Evolutionary conservation across 768 basidiomycete species (phyloP).

Genomic region (Solioccasus polychromus): DNA sequence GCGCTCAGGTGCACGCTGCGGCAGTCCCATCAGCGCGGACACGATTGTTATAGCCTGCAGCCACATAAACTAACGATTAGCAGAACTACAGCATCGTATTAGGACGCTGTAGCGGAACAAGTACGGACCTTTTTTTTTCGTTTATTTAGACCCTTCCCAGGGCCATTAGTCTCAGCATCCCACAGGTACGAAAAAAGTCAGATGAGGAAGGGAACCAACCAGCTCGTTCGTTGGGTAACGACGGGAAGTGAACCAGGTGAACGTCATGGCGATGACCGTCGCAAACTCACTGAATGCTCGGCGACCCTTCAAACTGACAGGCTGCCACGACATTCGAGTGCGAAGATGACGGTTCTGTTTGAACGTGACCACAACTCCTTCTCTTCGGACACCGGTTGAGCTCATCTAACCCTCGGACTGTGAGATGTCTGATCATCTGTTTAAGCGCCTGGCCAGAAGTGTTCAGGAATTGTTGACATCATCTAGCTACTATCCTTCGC

Average conservation of each 20-base stretch:
- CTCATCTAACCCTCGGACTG: no score
- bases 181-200: slow-evolving; percentile 2
- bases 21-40: neutral
- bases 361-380: neutral
- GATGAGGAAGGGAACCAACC: neutral
- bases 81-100: slow-evolving; percentile 2
- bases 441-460: no score
- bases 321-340: slow-evolving; percentile 2
- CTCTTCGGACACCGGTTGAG: neutral
- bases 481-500: no score
- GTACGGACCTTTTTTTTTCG: neutral
- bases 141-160: slow-evolving; percentile 3
- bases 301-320: neutral
- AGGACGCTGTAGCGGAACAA: neutral
- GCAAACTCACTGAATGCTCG: neutral
- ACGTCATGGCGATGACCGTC: neutral
- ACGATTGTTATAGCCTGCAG: neutral
- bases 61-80: no score
- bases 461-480: no score
- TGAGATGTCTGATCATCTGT: no score
- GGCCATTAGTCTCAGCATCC: slow-evolving; percentile 1
- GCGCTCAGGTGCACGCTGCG: no score
- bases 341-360: neutral
- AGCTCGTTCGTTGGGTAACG: neutral
- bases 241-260: neutral